phyloP scores from a whole-genome alignment of 805 yeast species.

The Candida boidinii region DNA sequence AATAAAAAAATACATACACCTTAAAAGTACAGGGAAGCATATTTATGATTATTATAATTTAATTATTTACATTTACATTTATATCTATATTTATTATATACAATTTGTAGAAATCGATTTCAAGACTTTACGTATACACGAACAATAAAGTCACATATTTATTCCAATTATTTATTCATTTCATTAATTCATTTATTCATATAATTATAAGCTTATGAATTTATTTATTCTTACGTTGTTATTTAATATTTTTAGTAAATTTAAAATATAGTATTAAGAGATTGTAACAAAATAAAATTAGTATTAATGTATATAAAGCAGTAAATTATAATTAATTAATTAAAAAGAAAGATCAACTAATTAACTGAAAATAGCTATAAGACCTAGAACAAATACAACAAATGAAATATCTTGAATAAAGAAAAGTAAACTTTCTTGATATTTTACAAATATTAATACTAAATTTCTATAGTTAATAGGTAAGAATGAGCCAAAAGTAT shows the following conservation, averaged over 20 bases:
- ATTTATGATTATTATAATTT: too few species aligned
- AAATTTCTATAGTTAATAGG: constrained; percentile 11
- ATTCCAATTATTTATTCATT: too few species aligned
- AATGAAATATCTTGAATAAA: constrained; percentile 19
- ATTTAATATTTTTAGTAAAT: background rate
- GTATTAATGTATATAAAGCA: background rate
- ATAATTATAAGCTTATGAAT: background rate
- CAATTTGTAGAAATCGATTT: too few species aligned
- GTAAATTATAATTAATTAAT: background rate
- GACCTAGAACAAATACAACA: constrained; percentile 17
- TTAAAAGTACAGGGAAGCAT: too few species aligned
- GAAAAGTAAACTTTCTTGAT: constrained; percentile 17
- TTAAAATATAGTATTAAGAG: background rate
- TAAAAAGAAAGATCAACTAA: background rate
- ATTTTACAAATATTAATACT: constrained; percentile 12
- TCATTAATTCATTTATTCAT: too few species aligned
- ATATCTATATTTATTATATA: too few species aligned
- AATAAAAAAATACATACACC: too few species aligned
- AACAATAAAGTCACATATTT: too few species aligned
- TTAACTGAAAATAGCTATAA: constrained; percentile 8
- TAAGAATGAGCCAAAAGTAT: constrained; percentile 14
- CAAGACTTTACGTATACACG: too few species aligned
- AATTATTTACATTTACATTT: too few species aligned
- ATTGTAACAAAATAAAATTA: background rate
- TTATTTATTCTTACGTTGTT: background rate